Percentiles rank a stretch among this genome's conserved stretches.
phyloP scores from a whole-genome alignment of 108 stramenopile genomes.

The Cyclotella cryptica region DNA sequence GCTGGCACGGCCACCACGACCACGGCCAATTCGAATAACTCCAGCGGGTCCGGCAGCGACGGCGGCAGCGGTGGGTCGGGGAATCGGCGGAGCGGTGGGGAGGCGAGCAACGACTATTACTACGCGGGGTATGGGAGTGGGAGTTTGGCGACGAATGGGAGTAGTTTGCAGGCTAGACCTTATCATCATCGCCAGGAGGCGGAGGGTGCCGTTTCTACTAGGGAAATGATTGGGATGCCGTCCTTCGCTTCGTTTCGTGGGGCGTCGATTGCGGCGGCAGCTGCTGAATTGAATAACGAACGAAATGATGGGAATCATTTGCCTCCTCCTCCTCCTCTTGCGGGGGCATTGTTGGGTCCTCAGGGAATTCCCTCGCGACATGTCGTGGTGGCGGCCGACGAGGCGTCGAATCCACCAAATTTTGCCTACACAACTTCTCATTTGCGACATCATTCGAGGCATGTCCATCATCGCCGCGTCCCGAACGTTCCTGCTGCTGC shows the following conservation, averaged over 20 bases:
- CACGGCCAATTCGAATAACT: constrained; percentile 28
- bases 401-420: constrained; percentile 19
- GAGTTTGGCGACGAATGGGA: constrained; percentile 22
- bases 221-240: constrained; percentile 13
- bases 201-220: neutral
- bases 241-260: constrained; percentile 37
- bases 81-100: constrained; percentile 28
- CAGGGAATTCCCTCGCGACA: constrained; percentile 17
- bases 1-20: constrained; percentile 13
- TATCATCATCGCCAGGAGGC: neutral
- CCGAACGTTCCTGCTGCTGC: constrained; percentile 4
- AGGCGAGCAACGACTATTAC: constrained; percentile 40
- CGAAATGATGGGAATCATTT: constrained; percentile 1
- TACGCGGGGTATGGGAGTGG: constrained; percentile 40
- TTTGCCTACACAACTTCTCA: constrained; percentile 18
- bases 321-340: constrained; percentile 15
- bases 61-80: constrained; percentile 23
- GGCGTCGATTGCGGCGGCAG: constrained; percentile 19
- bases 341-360: neutral
- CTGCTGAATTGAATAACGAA: constrained; percentile 13
- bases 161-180: neutral
- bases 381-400: constrained; percentile 40
- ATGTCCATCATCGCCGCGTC: constrained; percentile 37
- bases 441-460: constrained; percentile 41
- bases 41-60: constrained; percentile 32